A percentile compares a stretch with the other conserved stretches of the same genome.
Conservation (phyloP, 2,329 filamentous ascomycete species). For the Hypoxylon rubiginosum region DNA sequence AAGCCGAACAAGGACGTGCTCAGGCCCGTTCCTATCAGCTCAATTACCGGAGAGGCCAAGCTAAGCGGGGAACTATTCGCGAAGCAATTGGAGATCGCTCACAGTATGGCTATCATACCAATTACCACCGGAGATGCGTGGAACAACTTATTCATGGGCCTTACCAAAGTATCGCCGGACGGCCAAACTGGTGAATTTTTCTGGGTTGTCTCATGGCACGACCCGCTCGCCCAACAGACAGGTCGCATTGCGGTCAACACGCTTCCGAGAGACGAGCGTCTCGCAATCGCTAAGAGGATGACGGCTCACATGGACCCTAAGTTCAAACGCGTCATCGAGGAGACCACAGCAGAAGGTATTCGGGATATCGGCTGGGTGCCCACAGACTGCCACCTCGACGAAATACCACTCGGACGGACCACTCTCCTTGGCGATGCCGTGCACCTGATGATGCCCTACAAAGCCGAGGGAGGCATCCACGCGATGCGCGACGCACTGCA, state of each 20-base stretch:
- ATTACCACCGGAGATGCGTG: slow-evolving; percentile 30
- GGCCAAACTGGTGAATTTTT: slow-evolving; percentile 38
- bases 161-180: slow-evolving; percentile 37
- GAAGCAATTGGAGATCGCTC: slow-evolving; percentile 45
- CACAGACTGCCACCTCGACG: slow-evolving; percentile 36
- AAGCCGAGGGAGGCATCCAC: slow-evolving; percentile 39
- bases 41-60: slow-evolving; percentile 41
- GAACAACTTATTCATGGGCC: slow-evolving; percentile 40
- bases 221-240: slow-evolving; percentile 53
- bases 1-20: slow-evolving; percentile 39
- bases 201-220: slow-evolving; percentile 39
- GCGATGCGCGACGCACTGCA: slow-evolving; percentile 63
- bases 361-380: slow-evolving; percentile 36
- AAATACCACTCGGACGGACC: slow-evolving; percentile 34
- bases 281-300: slow-evolving; percentile 57
- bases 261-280: slow-evolving; percentile 63
- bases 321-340: slow-evolving; percentile 32
- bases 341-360: slow-evolving; percentile 25
- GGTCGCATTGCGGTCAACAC: slow-evolving; percentile 29
- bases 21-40: slow-evolving; percentile 41
- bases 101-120: slow-evolving; percentile 43
- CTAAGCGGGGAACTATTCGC: slow-evolving; percentile 40
- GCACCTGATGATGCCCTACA: slow-evolving; percentile 41
- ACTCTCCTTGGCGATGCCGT: slow-evolving; percentile 40
- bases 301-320: slow-evolving; percentile 35